Conservation (phyloP, 2,329 filamentous ascomycete genomes). For the Ophidiomyces ophidiicola region DNA sequence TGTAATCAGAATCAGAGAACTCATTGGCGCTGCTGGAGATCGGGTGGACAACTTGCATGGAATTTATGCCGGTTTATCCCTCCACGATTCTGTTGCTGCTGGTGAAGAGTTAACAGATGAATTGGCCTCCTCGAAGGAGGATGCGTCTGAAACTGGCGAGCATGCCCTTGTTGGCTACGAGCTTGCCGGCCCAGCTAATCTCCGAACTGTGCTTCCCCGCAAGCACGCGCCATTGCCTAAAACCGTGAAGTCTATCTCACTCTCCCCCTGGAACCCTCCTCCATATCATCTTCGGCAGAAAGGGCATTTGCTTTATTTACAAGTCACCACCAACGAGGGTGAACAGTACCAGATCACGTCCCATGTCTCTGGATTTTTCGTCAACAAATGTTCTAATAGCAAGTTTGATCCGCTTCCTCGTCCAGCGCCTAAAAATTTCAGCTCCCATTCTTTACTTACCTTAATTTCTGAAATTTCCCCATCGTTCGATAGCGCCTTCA, state of each 20-base stretch:
- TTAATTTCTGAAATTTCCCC: conserved; percentile 69
- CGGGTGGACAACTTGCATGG: conserved; percentile 79
- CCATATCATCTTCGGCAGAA: conserved; percentile 82
- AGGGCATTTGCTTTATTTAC: conserved; percentile 83
- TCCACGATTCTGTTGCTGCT: conserved; percentile 63
- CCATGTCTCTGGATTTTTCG: conserved; percentile 88
- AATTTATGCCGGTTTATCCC: conserved; percentile 68
- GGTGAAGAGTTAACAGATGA: conserved; percentile 33
- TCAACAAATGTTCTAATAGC: conserved; percentile 89
- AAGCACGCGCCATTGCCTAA: conserved; percentile 60
- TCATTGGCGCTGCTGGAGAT: conserved; percentile 84
- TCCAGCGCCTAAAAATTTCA: conserved; percentile 61
- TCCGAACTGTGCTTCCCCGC: conserved; percentile 60
- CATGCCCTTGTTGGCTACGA: conserved; percentile 61
- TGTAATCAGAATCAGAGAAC: conserved; percentile 75
- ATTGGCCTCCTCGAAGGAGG: conserved; percentile 24
- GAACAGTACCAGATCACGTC: conserved; percentile 90
- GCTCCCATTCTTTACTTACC: conserved; percentile 74
- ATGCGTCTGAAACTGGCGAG: conserved; percentile 28
- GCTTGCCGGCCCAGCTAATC: conserved; percentile 55
- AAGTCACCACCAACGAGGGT: conserved; percentile 81
- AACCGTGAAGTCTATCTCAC: conserved; percentile 75
- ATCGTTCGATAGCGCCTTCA: conserved; percentile 66
- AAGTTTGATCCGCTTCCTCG: conserved; percentile 89
- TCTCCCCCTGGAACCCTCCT: conserved; percentile 94